Evolutionary conservation across 441 rosid species (phyloP).

Genomic region (Jatropha multifida): DNA sequence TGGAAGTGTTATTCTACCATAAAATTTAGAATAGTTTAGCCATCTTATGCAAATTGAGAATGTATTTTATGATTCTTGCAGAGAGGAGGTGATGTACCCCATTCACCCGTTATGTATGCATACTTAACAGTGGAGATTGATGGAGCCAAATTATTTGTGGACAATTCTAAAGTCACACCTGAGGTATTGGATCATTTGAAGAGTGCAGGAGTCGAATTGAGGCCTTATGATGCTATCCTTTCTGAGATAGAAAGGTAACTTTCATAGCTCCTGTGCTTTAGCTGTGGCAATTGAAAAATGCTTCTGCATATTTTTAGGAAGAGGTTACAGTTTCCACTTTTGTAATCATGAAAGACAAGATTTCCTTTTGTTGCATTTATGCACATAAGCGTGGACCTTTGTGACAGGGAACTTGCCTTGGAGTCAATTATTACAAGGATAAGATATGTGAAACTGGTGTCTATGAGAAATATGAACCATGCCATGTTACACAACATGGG

Average conservation of each 20-base stretch:
- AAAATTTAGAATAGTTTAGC: background rate
- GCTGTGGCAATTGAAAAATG: background rate
- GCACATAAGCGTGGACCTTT: conserved; percentile 4
- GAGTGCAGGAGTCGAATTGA: conserved; percentile 67
- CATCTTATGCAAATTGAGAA: background rate
- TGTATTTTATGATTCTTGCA: conserved; percentile 36
- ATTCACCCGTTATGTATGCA: conserved; percentile 94
- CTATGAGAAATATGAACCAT: conserved; percentile 9
- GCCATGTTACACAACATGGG: conserved; percentile 4
- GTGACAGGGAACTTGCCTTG: background rate
- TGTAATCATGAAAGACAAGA: background rate
- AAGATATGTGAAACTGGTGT: background rate
- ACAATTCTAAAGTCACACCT: conserved; percentile 65
- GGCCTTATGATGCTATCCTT: conserved; percentile 75
- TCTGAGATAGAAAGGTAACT: conserved; percentile 70
- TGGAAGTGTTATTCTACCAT: background rate
- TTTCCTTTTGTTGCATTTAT: background rate
- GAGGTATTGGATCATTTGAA: conserved; percentile 78
- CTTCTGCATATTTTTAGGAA: conserved; percentile 6
- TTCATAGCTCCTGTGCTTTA: conserved; percentile 10
- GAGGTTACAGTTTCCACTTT: conserved; percentile 7
- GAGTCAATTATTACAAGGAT: conserved; percentile 8
- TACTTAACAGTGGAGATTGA: conserved; percentile 74
- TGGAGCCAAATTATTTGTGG: conserved; percentile 68
- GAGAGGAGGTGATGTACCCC: conserved; percentile 97